Conservation (phyloP, 2,329 filamentous ascomycete genomes). For the Grosmannia serpens region DNA sequence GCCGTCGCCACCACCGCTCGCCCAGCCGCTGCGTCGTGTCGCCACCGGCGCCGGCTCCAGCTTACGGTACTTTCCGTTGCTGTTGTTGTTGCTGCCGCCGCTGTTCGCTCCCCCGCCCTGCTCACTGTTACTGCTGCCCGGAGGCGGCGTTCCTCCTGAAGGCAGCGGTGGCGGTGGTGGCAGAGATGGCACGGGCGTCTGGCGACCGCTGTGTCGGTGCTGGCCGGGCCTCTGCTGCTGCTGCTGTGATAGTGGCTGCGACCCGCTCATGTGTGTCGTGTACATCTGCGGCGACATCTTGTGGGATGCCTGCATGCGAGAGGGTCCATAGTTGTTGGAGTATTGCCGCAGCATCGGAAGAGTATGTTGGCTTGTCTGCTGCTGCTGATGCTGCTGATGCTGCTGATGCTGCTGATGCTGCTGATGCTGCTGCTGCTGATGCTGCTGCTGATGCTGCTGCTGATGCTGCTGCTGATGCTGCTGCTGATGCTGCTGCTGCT, state of each 20-base stretch:
- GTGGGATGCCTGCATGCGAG: neutral
- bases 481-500: neutral
- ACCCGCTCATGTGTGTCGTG: neutral
- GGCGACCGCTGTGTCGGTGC: neutral
- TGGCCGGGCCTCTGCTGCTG: neutral
- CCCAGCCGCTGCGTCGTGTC: conserved; percentile 35
- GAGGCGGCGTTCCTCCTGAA: neutral
- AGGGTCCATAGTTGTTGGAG: conserved; percentile 1
- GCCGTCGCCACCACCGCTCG: neutral
- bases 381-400: neutral
- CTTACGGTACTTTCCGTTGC: conserved; percentile 37
- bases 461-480: neutral
- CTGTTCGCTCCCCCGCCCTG: neutral
- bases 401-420: neutral
- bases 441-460: too few species aligned
- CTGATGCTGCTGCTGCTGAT: neutral
- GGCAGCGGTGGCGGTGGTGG: neutral
- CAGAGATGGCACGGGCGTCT: too few species aligned
- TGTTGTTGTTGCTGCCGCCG: neutral
- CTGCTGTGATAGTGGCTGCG: neutral
- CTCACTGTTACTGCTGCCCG: neutral
- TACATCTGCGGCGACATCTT: conserved; percentile 1
- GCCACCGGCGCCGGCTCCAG: conserved; percentile 47
- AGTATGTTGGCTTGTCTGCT: neutral
- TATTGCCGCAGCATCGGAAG: conserved; percentile 6